Base-by-base conservation (phyloP, 2,329 filamentous ascomycete species). In the Venturia nashicola region DNA sequence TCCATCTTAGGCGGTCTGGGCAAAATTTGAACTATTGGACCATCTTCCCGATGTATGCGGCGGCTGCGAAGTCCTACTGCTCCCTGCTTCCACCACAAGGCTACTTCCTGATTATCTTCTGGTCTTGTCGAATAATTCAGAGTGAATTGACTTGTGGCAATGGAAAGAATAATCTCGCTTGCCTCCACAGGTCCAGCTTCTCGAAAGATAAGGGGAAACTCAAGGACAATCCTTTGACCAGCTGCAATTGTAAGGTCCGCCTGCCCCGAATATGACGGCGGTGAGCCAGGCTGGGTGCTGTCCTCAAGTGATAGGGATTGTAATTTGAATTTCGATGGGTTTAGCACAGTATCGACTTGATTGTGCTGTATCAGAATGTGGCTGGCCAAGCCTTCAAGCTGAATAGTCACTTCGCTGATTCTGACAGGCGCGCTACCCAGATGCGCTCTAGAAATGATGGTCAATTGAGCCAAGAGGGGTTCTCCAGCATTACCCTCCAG, bases 1-100 rank as follows among this genome's bases (percentile, higher is more conserved):
- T 90, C 86, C 78, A 99, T 85, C 75, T 97, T 97, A 0, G 94
- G 94, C 36, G 93, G 94, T 68, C 95, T 89, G 1, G 94, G 93
- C 63, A 91, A 80, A 32, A 99, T 86, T 64, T 65, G 32, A 14
- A 61, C 44, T 32, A n/a, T 57, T 14, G 36, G 39, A 27, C 34
- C 32, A 18, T 82, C 78, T 46, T 76, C 75, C 62, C 77, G 77
- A 27, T 78, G 75, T 32, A 80, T 71, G 54, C 71, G 71, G 68
- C 75, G 76, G 59, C 71, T 64, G 48, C 69, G 73, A 54, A 72
- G 64, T 14, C 66, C 68, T 16, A 65, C 60, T 8, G 67, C 65
- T n/a, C 69, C 68, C 54, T 66, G 66, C 9, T 71, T 70, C 72
- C 73, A 76, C 75, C 75, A 76, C 23, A 66, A 64, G 0, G 73